Conservation (phyloP, 805 yeast species). For the Millerozyma miso region DNA sequence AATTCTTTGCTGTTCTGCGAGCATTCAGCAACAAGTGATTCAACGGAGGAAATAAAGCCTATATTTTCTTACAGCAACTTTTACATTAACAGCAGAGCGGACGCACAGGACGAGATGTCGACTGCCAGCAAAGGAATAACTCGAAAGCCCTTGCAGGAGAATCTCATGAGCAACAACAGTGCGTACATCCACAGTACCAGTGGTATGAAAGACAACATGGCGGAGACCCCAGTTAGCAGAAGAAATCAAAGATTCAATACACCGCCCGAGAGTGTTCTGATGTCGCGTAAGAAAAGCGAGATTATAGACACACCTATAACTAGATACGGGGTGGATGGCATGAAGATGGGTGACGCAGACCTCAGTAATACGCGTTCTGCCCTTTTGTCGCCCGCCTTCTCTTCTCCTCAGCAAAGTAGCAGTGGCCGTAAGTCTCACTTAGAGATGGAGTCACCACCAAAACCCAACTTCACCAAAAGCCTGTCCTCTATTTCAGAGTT, state of each 20-base stretch:
- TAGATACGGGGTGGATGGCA: slow-evolving; percentile 4
- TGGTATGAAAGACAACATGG: slow-evolving; percentile 4
- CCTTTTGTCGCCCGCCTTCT: slow-evolving; percentile 38
- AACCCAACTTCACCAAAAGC: slow-evolving; percentile 7
- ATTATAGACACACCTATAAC: slow-evolving; percentile 9
- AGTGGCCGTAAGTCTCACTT: not conserved
- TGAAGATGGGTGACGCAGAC: slow-evolving; percentile 1
- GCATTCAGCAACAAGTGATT: not conserved
- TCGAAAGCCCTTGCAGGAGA: slow-evolving; percentile 3
- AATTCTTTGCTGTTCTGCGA: not conserved
- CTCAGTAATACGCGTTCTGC: slow-evolving; percentile 13
- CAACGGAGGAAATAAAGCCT: not conserved
- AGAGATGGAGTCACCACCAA: slow-evolving; percentile 8
- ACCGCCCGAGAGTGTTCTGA: slow-evolving; percentile 29
- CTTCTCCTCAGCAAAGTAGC: slow-evolving; percentile 42
- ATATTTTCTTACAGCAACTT: not conserved
- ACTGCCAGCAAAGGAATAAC: slow-evolving; percentile 1
- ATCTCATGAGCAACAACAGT: slow-evolving; percentile 3
- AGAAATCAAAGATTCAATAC: slow-evolving; percentile 27
- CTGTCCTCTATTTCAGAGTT: slow-evolving; percentile 12
- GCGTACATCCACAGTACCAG: not conserved
- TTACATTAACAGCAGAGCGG: not conserved
- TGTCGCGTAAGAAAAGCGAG: slow-evolving; percentile 8
- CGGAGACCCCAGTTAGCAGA: slow-evolving; percentile 23
- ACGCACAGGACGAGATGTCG: not conserved